These are phyloP conservation scores for Quercus bicolor DNA, from an alignment of 306 rosid genomes.

Conservation along the genomic window DNA sequence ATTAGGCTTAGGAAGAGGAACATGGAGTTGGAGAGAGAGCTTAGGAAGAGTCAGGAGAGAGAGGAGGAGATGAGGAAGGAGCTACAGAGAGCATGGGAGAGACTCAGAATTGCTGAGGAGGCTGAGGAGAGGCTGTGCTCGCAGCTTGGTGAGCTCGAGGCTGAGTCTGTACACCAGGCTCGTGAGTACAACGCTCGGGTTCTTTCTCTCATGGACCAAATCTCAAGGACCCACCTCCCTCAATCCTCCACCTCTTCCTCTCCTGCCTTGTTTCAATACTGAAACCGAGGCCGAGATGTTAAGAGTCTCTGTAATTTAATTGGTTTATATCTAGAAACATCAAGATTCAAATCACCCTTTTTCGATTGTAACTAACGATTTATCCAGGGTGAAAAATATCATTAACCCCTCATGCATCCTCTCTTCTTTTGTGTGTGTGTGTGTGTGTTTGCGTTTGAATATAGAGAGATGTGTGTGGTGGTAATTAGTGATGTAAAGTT, in stretches of 20 bases:
- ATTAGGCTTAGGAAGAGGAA: conserved; percentile 50
- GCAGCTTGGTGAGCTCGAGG: conserved; percentile 89
- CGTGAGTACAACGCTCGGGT: conserved; percentile 61
- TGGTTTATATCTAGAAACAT: too few species aligned
- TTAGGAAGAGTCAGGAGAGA: conserved; percentile 60
- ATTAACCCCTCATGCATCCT: too few species aligned
- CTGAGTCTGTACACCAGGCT: conserved; percentile 69
- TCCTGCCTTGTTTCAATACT: too few species aligned
- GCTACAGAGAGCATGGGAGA: conserved; percentile 45
- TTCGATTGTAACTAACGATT: too few species aligned
- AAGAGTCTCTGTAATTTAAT: too few species aligned
- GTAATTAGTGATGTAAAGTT: too few species aligned
- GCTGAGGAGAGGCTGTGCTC: conserved; percentile 92
- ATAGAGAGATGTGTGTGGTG: too few species aligned
- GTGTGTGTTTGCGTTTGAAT: not conserved
- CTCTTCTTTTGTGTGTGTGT: not conserved
- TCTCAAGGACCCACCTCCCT: conserved; percentile 47
- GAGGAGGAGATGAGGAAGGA: conserved; percentile 63
- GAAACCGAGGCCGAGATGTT: too few species aligned
- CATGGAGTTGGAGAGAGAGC: conserved; percentile 68
- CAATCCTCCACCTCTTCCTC: conserved; percentile 5
- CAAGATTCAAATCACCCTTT: too few species aligned
- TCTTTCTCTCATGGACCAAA: conserved; percentile 54
- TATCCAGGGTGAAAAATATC: too few species aligned
- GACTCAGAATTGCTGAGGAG: conserved; percentile 80